Percentiles rank a stretch among this genome's conserved stretches.
Evolutionary conservation across 2,329 filamentous ascomycete genomes (phyloP).

Genomic region (Parasarocladium wereldwijsianum): DNA sequence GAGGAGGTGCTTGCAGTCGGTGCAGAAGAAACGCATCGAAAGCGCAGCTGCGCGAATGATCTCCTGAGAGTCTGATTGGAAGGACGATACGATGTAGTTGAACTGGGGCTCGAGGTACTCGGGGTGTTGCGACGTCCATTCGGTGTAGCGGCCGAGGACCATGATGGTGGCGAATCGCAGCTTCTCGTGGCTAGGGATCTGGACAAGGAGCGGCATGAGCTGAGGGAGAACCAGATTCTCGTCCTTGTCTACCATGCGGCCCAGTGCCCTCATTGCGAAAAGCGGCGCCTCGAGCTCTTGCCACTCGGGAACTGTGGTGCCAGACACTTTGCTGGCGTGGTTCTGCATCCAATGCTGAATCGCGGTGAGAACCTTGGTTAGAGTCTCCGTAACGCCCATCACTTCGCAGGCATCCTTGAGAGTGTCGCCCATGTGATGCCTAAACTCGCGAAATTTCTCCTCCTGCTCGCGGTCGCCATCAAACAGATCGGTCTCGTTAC

Average conservation of each 20-base stretch:
- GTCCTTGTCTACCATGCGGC: slow-evolving; percentile 83
- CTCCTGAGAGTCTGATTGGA: slow-evolving; percentile 76
- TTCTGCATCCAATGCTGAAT: slow-evolving; percentile 82
- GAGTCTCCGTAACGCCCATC: slow-evolving; percentile 80
- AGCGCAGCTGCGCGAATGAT: slow-evolving; percentile 84
- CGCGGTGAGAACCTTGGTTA: slow-evolving; percentile 73
- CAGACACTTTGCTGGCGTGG: slow-evolving; percentile 61
- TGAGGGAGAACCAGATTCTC: slow-evolving; percentile 79
- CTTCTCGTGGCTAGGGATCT: slow-evolving; percentile 92
- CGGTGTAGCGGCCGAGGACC: slow-evolving; percentile 90
- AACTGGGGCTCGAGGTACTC: slow-evolving; percentile 87
- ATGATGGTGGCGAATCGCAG: slow-evolving; percentile 97
- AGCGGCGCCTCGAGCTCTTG: slow-evolving; percentile 90
- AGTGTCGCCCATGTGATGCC: slow-evolving; percentile 94
- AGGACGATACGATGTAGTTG: slow-evolving; percentile 88
- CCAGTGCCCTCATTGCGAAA: slow-evolving; percentile 91
- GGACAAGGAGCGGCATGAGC: slow-evolving; percentile 83
- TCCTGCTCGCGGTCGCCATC: slow-evolving; percentile 92
- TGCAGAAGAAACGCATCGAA: slow-evolving; percentile 94
- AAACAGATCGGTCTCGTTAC: slow-evolving; percentile 71
- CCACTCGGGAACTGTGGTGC: slow-evolving; percentile 76
- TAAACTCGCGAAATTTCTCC: slow-evolving; percentile 92
- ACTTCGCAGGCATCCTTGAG: slow-evolving; percentile 96
- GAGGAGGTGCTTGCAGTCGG: slow-evolving; percentile 79
- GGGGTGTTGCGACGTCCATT: slow-evolving; percentile 91